A percentile compares a stretch with the other conserved stretches of the same genome.
These are phyloP conservation scores for Phytophthora rubi DNA, from an alignment of 352 stramenopile genomes.

Conservation along the genomic window DNA sequence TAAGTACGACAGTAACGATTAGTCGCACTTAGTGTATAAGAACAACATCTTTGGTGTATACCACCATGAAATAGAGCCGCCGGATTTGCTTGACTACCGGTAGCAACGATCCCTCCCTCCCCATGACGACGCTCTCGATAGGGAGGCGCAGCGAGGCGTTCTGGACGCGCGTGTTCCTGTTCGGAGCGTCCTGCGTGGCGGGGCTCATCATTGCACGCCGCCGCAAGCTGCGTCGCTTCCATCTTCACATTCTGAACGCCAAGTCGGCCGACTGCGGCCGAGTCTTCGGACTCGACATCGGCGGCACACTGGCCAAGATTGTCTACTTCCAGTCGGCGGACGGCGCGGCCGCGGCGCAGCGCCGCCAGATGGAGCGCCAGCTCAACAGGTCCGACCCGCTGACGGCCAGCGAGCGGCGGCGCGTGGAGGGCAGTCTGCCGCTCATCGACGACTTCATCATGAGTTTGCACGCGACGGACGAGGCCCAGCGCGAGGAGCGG, in stretches of 20 bases:
- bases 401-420: slow-evolving; percentile 15
- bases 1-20: too few relatives aligned
- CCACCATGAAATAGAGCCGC: not conserved
- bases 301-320: slow-evolving; percentile 92
- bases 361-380: slow-evolving; percentile 38
- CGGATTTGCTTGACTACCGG: not conserved
- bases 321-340: slow-evolving; percentile 92
- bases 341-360: slow-evolving; percentile 34
- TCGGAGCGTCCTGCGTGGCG: slow-evolving; percentile 70
- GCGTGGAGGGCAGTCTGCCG: slow-evolving; percentile 51
- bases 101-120: too few relatives aligned
- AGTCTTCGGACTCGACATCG: slow-evolving; percentile 93
- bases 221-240: slow-evolving; percentile 72
- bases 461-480: slow-evolving; percentile 48
- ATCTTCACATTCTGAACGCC: slow-evolving; percentile 70
- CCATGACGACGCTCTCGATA: not conserved
- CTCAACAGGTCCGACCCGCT: slow-evolving; percentile 26
- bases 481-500: slow-evolving; percentile 60
- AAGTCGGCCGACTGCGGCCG: slow-evolving; percentile 73
- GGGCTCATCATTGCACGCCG: slow-evolving; percentile 74
- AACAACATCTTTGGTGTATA: not conserved
- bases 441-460: slow-evolving; percentile 67
- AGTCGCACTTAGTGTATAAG: too few relatives aligned
- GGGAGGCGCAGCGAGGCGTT: slow-evolving; percentile 51
- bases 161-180: slow-evolving; percentile 77